These are phyloP conservation scores for Plasmodium vinckei DNA, from an alignment of 169 alveolate genomes.

Conservation along the genomic window DNA sequence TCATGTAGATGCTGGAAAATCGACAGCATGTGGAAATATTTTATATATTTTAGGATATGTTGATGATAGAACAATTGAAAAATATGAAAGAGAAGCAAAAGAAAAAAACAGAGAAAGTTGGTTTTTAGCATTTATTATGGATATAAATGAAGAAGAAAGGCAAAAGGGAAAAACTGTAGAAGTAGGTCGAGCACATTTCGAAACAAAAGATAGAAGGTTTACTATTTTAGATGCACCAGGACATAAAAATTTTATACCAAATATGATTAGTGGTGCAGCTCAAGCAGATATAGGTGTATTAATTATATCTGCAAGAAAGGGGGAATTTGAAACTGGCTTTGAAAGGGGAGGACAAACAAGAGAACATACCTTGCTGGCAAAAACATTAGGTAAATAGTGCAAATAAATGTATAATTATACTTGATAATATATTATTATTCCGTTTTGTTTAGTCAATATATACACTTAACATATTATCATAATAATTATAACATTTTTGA, in stretches of 20 bases:
- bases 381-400: conserved; percentile 88
- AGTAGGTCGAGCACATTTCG: conserved; percentile 98
- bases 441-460: too few species aligned
- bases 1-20: conserved; percentile 99
- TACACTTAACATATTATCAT: too few species aligned
- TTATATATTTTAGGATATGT: conserved; percentile 93
- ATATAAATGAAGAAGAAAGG: conserved; percentile 98
- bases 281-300: conserved; percentile 99
- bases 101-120: conserved; percentile 98
- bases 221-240: conserved; percentile 99
- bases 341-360: conserved; percentile 99
- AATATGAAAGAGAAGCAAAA: conserved; percentile 98
- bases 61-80: conserved; percentile 96
- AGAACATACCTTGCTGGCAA: conserved; percentile 99
- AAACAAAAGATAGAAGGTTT: conserved; percentile 94
- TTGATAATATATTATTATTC: too few species aligned
- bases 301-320: conserved; percentile 96
- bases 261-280: conserved; percentile 99
- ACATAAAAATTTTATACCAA: conserved; percentile 99
- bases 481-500: too few species aligned
- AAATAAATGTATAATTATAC: background rate
- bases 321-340: conserved; percentile 99
- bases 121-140: conserved; percentile 99
- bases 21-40: conserved; percentile 98
- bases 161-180: conserved; percentile 99